Conservation (phyloP, 2,329 filamentous ascomycete genomes). For the Harringtonia aguacate region DNA sequence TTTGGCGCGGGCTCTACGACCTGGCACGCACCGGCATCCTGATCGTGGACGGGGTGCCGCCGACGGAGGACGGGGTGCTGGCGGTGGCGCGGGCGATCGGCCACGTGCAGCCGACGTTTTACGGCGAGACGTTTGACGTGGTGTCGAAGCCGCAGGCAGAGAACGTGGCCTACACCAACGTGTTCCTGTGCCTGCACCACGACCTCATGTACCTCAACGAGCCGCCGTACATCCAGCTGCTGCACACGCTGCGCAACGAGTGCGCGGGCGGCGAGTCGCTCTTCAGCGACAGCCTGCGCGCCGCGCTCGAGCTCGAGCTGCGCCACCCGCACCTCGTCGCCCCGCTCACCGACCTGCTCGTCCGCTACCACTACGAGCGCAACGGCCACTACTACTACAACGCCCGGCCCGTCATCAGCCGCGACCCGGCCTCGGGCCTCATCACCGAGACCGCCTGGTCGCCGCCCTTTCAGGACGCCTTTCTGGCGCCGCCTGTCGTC, state of each 20-base stretch:
- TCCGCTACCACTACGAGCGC: slow-evolving; percentile 59
- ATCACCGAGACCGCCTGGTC: slow-evolving; percentile 48
- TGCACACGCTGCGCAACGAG: slow-evolving; percentile 80
- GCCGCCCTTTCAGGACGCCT: slow-evolving; percentile 61
- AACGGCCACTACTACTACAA: slow-evolving; percentile 52
- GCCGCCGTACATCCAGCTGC: slow-evolving; percentile 71
- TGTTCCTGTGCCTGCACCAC: slow-evolving; percentile 81
- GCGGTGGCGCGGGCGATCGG: slow-evolving; percentile 64
- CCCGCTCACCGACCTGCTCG: slow-evolving; percentile 48
- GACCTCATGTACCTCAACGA: slow-evolving; percentile 80
- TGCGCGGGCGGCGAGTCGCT: slow-evolving; percentile 73
- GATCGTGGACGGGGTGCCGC: slow-evolving; percentile 65
- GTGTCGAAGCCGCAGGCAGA: slow-evolving; percentile 70
- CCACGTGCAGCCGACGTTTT: slow-evolving; percentile 75
- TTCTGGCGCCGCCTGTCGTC: neutral
- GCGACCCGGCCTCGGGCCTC: slow-evolving; percentile 11
- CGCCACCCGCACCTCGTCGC: slow-evolving; percentile 40
- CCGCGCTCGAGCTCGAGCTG: slow-evolving; percentile 28
- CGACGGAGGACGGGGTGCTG: slow-evolving; percentile 53
- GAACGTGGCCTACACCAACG: slow-evolving; percentile 84
- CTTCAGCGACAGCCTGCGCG: slow-evolving; percentile 67
- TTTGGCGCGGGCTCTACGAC: slow-evolving; percentile 51
- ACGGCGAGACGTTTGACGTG: slow-evolving; percentile 86
- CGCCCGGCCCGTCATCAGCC: slow-evolving; percentile 41
- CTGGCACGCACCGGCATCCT: slow-evolving; percentile 61